phyloP scores from a whole-genome alignment of 495 filamentous ascomycete species.

The Letharia lupina region DNA sequence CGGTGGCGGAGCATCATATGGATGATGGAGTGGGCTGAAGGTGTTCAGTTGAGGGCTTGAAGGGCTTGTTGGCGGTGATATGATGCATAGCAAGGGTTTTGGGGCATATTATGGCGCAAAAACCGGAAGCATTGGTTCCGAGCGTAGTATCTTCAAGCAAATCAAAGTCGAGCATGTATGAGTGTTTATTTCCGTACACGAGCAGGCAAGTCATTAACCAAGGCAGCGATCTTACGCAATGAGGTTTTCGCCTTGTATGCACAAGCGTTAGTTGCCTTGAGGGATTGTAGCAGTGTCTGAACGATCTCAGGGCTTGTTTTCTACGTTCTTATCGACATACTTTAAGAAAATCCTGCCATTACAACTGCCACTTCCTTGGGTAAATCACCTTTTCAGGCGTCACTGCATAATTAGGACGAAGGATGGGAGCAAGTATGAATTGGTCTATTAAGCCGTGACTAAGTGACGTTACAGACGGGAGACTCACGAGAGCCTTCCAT shows the following conservation, averaged over 20 bases:
- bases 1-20: constrained; percentile 14
- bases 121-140: neutral
- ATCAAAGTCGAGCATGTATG: neutral
- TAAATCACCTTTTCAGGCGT: neutral
- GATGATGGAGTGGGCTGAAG: constrained; percentile 13
- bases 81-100: constrained; percentile 4
- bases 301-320: neutral
- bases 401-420: neutral
- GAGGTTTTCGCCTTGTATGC: neutral
- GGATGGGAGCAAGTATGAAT: neutral
- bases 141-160: neutral
- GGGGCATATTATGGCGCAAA: neutral
- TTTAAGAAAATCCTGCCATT: neutral
- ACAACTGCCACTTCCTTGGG: neutral
- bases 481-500: neutral
- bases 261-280: neutral
- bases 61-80: neutral
- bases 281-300: neutral
- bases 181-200: neutral
- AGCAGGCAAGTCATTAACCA: neutral
- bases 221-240: neutral
- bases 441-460: neutral
- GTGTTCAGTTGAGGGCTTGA: neutral
- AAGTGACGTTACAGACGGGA: constrained; percentile 2
- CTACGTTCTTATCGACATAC: neutral